These are phyloP conservation scores for Saxispiralis lemnorum DNA, from an alignment of 495 filamentous ascomycete species.

Conservation along the genomic window DNA sequence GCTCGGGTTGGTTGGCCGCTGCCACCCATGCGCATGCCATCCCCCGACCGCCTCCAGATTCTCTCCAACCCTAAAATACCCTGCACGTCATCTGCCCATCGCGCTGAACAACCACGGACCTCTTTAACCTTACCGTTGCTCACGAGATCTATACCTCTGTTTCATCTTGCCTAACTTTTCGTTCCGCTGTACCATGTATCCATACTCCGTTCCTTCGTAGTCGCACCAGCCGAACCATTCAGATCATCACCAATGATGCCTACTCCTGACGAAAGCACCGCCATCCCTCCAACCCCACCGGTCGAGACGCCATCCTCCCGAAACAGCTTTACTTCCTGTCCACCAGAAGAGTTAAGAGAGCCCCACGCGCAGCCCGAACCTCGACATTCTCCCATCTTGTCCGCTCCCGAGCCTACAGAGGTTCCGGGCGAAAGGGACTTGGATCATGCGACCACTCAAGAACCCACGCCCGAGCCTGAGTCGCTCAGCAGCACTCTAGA, in stretches of 20 bases:
- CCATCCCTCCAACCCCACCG: constrained; percentile 27
- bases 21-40: no score
- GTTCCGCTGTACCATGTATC: no score
- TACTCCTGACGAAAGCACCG: constrained; percentile 36
- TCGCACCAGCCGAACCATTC: no score
- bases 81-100: no score
- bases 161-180: no score
- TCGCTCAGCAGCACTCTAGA: not conserved
- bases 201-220: no score
- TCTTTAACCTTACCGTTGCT: no score
- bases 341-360: constrained; percentile 31
- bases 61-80: constrained; percentile 1
- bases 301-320: constrained; percentile 29
- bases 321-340: constrained; percentile 37
- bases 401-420: constrained; percentile 15
- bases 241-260: constrained; percentile 32
- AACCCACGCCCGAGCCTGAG: constrained; percentile 6
- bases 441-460: not conserved
- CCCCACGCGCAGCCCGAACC: constrained; percentile 5
- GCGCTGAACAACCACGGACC: no score
- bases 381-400: not conserved
- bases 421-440: constrained; percentile 8
- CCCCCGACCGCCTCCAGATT: no score
- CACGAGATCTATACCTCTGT: no score
- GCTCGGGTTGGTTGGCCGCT: no score